Base-by-base conservation (phyloP, 2,329 filamentous ascomycete genomes). In the Colletotrichum zoysiae region DNA sequence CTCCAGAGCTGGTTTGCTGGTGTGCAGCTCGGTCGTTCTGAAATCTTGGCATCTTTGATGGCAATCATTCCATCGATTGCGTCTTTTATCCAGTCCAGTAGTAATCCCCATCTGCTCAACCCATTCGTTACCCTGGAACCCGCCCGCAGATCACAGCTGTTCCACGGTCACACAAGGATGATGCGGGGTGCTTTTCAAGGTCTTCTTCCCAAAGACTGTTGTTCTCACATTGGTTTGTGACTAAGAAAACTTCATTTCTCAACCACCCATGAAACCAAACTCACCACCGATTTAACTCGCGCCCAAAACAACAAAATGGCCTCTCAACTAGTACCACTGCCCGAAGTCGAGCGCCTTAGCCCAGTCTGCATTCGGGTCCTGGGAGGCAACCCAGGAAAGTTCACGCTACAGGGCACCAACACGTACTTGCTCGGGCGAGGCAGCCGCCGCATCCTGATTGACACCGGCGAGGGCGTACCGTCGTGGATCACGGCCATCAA, bases 351-450 rank as follows among this genome's bases (percentile, higher is more conserved):
- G 81, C 90, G 92, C 73, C 86, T 98, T 66, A 95, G 93, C 78
- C 88, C 92, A 26, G 85, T 88, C 18, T 92, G 95, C 56, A 92
- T 97, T 74, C 89, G 96, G 67, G 93, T 99, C 73, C 86, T 98
- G 23, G 96, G 92, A 70, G 94, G 93, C 11, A 99, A 99, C 81
- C 95, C 96, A 16, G 90, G 93, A 78, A 98, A 97, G 85, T 91
- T 91, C 77, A 87, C 89, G 5, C 83, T 92, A 14, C 89, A 92
- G 82, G 92, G 95, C 74, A 98, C 96, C 76, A 99, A 99, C 81
- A 99, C 96, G 44, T 99, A 99, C 81, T 88, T 99, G 23, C 78
- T 99, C 71, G 96, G 96, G 70, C 91, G 88, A 8, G 95, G 95
- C 4, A 80, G 84, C 7, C 82, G 84, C 8, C 91, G 96, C 12